Percentiles rank a stretch among this genome's conserved stretches.
These are phyloP conservation scores for Alternaria arbusti DNA, from an alignment of 2,329 filamentous ascomycete genomes.

Conservation along the genomic window DNA sequence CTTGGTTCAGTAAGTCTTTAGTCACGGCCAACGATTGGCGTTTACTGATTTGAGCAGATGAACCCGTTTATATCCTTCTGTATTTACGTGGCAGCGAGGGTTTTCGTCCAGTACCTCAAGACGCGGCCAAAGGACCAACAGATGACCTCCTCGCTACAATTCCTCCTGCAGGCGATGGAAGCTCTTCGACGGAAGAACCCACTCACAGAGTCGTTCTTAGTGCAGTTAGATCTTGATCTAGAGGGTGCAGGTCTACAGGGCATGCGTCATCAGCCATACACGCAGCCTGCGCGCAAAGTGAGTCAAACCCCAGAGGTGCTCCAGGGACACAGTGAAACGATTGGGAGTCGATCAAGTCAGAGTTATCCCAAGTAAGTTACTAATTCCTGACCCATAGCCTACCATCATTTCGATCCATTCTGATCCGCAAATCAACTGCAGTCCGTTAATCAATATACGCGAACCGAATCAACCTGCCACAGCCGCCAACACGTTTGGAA, in stretches of 20 bases:
- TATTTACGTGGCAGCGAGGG: constrained; percentile 91
- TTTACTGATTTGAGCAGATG: constrained; percentile 65
- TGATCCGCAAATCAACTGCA: constrained; percentile 37
- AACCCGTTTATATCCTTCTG: constrained; percentile 96
- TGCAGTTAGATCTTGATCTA: constrained; percentile 90
- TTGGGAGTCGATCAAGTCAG: background rate
- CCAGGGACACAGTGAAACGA: constrained; percentile 8
- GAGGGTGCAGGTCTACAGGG: constrained; percentile 68
- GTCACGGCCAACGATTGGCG: background rate
- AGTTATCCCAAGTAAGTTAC: constrained; percentile 20
- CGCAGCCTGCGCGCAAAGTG: constrained; percentile 20
- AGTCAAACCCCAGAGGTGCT: constrained; percentile 1
- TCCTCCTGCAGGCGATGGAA: constrained; percentile 88
- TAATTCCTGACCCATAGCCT: constrained; percentile 12
- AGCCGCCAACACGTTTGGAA: constrained; percentile 37
- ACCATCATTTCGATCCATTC: constrained; percentile 27
- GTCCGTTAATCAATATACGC: constrained; percentile 42
- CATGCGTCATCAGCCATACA: constrained; percentile 58
- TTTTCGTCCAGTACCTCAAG: constrained; percentile 97
- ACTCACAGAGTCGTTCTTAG: constrained; percentile 90
- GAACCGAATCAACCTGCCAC: constrained; percentile 39
- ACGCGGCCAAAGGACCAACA: constrained; percentile 84
- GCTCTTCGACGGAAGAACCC: constrained; percentile 87
- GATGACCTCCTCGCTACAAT: constrained; percentile 81
- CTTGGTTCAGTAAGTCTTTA: constrained; percentile 71